These are phyloP conservation scores for Candida andamanensis DNA, from an alignment of 805 yeast genomes.

Conservation along the genomic window DNA sequence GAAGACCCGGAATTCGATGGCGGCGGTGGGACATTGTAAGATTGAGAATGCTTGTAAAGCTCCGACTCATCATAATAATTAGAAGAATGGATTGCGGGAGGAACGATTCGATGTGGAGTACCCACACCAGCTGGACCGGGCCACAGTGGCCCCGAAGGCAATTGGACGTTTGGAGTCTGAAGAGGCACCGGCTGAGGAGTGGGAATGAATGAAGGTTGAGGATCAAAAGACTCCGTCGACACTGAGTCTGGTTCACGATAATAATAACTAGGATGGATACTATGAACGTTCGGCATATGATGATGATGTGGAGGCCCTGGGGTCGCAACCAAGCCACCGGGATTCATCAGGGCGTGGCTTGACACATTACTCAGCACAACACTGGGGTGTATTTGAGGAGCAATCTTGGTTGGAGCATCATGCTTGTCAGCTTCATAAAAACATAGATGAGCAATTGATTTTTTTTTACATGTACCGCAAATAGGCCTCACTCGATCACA, in stretches of 20 bases:
- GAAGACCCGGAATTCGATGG: not conserved
- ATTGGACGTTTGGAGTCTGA: not conserved
- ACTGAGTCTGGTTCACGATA: not conserved
- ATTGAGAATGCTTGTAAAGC: too few relatives aligned
- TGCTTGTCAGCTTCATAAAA: slow-evolving; percentile 24
- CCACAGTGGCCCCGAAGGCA: not conserved
- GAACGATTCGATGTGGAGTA: not conserved
- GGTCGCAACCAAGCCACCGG: not conserved
- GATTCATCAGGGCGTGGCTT: not conserved
- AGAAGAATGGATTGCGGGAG: not conserved
- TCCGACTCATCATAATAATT: too few relatives aligned
- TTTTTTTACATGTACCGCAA: slow-evolving; percentile 39
- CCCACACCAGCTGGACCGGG: not conserved
- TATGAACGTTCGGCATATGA: not conserved
- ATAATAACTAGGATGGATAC: not conserved
- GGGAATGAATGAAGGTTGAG: not conserved
- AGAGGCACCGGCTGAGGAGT: not conserved
- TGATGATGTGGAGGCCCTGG: not conserved
- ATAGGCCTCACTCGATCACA: slow-evolving; percentile 40
- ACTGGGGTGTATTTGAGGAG: too few relatives aligned
- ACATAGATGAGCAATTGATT: slow-evolving; percentile 40
- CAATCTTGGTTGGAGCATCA: not conserved
- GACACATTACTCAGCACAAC: not conserved
- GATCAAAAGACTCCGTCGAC: not conserved
- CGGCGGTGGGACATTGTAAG: slow-evolving; percentile 8